Conservation (phyloP, 148 eudicot genomes). For the Rhododendron molle region DNA sequence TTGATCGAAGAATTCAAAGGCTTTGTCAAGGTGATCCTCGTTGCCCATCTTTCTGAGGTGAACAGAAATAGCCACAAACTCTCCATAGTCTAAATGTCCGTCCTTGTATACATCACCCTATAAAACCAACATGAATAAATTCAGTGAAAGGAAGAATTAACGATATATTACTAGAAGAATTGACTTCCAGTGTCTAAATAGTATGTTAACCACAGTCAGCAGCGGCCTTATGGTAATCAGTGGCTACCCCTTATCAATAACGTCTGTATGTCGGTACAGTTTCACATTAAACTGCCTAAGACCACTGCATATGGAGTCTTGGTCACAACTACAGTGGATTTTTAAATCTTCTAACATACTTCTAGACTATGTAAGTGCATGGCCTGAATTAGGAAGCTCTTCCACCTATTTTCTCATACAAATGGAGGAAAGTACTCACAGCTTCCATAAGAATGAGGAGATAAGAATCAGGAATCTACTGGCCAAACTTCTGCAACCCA, state of each 20-base stretch:
- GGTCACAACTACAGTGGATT: too few species aligned
- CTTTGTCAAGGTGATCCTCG: slow-evolving; percentile 73
- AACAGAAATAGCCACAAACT: slow-evolving; percentile 71
- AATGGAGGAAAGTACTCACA: slow-evolving; percentile 29
- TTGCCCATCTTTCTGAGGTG: slow-evolving; percentile 73
- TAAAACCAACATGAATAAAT: neutral
- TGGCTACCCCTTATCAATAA: neutral
- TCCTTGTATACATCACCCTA: slow-evolving; percentile 79
- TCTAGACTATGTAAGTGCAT: too few species aligned
- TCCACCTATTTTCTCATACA: neutral
- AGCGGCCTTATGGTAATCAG: neutral
- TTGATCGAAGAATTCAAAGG: slow-evolving; percentile 66
- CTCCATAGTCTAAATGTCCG: slow-evolving; percentile 61
- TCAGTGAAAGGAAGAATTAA: neutral
- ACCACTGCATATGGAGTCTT: neutral
- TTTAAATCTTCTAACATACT: too few species aligned
- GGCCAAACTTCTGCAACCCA: slow-evolving; percentile 67
- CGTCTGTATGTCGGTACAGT: neutral
- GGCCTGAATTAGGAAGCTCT: neutral
- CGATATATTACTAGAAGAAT: neutral
- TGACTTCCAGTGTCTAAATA: neutral
- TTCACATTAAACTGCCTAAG: neutral
- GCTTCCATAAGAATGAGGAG: slow-evolving; percentile 74
- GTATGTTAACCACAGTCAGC: neutral
- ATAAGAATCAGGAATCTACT: slow-evolving; percentile 61